These are phyloP conservation scores for Santalum album DNA, from an alignment of 164 flowering plant genomes.

Conservation along the genomic window DNA sequence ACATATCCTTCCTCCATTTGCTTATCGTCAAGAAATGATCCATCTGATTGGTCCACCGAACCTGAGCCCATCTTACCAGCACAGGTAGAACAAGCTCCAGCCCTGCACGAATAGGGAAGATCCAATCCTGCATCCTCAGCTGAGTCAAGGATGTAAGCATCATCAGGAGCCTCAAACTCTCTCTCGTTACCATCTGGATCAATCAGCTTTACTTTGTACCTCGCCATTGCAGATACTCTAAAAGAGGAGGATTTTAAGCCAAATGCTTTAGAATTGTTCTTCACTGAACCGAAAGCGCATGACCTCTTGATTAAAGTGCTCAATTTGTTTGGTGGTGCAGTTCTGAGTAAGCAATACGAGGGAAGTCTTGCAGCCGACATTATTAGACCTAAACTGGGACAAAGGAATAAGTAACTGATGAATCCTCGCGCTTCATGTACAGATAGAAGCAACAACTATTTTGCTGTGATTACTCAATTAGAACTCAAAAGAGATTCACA, in stretches of 20 bases:
- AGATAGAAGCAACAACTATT: no score
- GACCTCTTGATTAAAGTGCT: constrained; percentile 9
- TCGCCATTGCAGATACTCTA: constrained; percentile 17
- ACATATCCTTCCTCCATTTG: constrained; percentile 25
- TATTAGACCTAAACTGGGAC: no score
- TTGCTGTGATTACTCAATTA: no score
- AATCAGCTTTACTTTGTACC: constrained; percentile 24
- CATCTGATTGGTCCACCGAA: constrained; percentile 27
- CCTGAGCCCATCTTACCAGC: constrained; percentile 24
- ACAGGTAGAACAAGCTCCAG: constrained; percentile 36
- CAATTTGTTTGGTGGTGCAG: constrained; percentile 4
- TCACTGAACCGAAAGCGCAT: constrained; percentile 11
- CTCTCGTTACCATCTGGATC: constrained; percentile 26
- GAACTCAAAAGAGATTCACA: no score
- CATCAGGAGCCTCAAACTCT: constrained; percentile 32
- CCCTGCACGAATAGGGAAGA: constrained; percentile 32
- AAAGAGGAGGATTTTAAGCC: constrained; percentile 19
- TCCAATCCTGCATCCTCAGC: constrained; percentile 32
- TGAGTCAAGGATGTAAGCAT: constrained; percentile 24
- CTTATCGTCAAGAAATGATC: constrained; percentile 22
- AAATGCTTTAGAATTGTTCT: constrained; percentile 14
- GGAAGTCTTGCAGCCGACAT: constrained; percentile 20
- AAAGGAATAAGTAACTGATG: no score
- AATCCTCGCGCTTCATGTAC: no score
- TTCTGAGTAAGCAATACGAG: constrained; percentile 9